These are phyloP conservation scores for Heimioporus sp. DNA, from an alignment of 768 basidiomycete species.

Conservation along the genomic window DNA sequence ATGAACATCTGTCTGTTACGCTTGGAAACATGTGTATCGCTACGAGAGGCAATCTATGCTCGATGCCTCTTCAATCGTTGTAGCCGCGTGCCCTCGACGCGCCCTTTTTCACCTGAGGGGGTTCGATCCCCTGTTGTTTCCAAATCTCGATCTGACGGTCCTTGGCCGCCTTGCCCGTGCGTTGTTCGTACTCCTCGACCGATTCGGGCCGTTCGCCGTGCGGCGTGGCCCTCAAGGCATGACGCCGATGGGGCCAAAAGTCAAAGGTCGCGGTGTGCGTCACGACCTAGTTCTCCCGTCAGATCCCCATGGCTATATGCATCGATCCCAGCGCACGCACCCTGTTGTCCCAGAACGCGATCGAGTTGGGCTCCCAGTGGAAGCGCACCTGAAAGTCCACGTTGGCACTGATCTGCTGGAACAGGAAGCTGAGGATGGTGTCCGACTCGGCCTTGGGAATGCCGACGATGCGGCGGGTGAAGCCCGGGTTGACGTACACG, in stretches of 20 bases:
- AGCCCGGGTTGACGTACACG: constrained; percentile 80
- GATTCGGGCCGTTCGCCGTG: constrained; percentile 78
- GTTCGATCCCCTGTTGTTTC: constrained; percentile 59
- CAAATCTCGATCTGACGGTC: constrained; percentile 74
- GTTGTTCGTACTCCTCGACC: constrained; percentile 64
- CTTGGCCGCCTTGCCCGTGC: constrained; percentile 65
- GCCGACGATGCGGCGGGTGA: constrained; percentile 76
- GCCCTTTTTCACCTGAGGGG: constrained; percentile 31
- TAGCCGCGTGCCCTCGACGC: constrained; percentile 49
- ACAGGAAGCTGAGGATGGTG: constrained; percentile 64
- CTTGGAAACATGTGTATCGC: background rate
- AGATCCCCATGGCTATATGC: background rate
- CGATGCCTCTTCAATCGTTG: constrained; percentile 46
- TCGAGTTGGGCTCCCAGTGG: constrained; percentile 71
- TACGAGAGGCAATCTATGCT: too few species aligned
- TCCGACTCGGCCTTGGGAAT: constrained; percentile 85
- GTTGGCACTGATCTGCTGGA: constrained; percentile 66
- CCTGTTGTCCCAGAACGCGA: constrained; percentile 89
- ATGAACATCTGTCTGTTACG: background rate
- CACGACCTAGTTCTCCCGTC: constrained; percentile 44
- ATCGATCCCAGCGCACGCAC: constrained; percentile 33
- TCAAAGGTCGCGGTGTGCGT: constrained; percentile 82
- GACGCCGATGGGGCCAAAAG: constrained; percentile 75
- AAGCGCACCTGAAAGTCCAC: constrained; percentile 75
- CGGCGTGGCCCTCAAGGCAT: constrained; percentile 79